Evolutionary conservation across 192 early-diverging fungal species (phyloP).

Genomic region (Dissophora ornata): DNA sequence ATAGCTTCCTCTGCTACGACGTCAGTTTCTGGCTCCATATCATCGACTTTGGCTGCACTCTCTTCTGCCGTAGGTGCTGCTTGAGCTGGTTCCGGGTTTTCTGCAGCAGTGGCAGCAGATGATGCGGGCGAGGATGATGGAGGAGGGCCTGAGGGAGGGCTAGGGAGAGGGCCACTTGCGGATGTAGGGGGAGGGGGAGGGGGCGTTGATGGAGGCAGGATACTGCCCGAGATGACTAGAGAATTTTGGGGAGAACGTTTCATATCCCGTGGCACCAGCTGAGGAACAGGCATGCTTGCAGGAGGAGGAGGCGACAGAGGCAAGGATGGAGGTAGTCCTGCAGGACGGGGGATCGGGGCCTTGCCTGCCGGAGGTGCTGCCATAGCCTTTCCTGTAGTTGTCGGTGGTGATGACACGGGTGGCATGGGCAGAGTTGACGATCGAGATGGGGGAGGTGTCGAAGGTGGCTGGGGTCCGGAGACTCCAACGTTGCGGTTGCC

Average conservation of each 20-base stretch:
- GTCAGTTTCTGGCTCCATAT: neutral
- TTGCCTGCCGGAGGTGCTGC: conserved; percentile 20
- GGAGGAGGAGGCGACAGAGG: conserved; percentile 30
- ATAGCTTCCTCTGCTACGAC: neutral
- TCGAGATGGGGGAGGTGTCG: conserved; percentile 31
- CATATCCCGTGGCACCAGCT: conserved; percentile 34
- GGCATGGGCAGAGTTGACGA: conserved; percentile 35
- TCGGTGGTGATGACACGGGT: conserved; percentile 17
- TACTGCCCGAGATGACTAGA: conserved; percentile 31
- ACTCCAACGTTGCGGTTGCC: conserved; percentile 25
- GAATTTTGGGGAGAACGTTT: conserved; percentile 39
- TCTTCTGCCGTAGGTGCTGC: neutral
- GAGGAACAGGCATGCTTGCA: conserved; percentile 1
- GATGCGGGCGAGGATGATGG: no score
- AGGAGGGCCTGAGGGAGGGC: neutral
- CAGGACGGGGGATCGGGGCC: conserved; percentile 19
- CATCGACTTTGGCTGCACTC: neutral
- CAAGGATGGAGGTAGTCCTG: conserved; percentile 27
- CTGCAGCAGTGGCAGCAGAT: neutral
- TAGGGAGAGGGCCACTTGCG: neutral
- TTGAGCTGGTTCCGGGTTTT: neutral
- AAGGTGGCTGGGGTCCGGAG: conserved; percentile 19
- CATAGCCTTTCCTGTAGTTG: conserved; percentile 9
- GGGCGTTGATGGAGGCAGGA: conserved; percentile 44
- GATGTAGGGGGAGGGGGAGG: conserved; percentile 10